phyloP scores from a whole-genome alignment of 768 basidiomycete species.

The Boletus eberwhitei region DNA sequence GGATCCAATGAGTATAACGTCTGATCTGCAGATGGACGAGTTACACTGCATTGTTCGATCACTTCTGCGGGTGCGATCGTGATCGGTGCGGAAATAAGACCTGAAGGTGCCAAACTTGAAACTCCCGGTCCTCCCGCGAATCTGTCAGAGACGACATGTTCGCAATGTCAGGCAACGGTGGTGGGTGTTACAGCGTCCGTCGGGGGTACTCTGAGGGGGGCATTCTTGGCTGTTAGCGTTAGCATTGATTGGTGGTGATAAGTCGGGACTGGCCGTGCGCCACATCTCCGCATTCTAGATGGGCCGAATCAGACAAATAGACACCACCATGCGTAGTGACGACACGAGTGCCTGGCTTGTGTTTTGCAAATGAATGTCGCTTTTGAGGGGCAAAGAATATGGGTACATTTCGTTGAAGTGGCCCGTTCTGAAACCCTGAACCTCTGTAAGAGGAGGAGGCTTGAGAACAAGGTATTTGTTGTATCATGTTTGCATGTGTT shows the following conservation, averaged over 20 bases:
- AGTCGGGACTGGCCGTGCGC: conserved; percentile 11
- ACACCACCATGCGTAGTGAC: conserved; percentile 12
- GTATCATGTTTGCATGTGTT: conserved; percentile 23
- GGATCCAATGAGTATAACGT: background rate
- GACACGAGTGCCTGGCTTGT: conserved; percentile 16
- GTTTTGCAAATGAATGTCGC: background rate
- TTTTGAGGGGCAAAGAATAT: background rate
- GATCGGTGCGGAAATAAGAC: conserved; percentile 17
- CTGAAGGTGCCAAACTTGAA: background rate
- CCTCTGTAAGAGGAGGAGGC: background rate
- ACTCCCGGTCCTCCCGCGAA: conserved; percentile 3
- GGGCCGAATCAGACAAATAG: background rate
- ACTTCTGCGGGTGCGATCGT: conserved; percentile 12
- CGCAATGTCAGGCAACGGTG: background rate
- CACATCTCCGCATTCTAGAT: conserved; percentile 21
- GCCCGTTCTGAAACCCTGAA: background rate
- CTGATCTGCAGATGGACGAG: conserved; percentile 14
- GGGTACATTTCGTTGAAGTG: background rate
- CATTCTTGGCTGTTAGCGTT: background rate
- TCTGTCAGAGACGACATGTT: background rate
- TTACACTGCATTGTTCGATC: conserved; percentile 8
- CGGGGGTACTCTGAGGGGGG: background rate
- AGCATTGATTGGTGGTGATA: conserved; percentile 1
- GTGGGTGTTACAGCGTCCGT: background rate
- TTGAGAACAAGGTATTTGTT: conserved; percentile 1